Percentiles rank a stretch among this genome's conserved stretches.
phyloP scores from a whole-genome alignment of 1,284 basidiomycete genomes.

The Neotropicomus parvogracilis region DNA sequence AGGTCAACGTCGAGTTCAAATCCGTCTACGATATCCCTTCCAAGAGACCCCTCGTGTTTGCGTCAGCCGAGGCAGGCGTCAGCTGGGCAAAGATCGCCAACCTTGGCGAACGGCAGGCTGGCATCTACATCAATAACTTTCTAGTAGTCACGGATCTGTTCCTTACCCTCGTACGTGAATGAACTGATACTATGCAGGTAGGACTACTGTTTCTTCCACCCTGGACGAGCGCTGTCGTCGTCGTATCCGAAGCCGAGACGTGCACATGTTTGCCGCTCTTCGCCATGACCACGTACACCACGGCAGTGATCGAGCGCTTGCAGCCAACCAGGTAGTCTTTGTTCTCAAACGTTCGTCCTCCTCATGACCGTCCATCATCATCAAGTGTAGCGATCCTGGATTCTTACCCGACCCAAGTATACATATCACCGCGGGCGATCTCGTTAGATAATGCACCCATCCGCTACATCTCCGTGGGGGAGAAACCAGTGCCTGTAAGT shows the following conservation, averaged over 20 bases:
- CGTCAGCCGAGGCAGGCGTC: constrained; percentile 44
- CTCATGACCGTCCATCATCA: constrained; percentile 1
- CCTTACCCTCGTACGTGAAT: background rate
- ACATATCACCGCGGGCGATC: constrained; percentile 42
- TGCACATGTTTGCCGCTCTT: constrained; percentile 45
- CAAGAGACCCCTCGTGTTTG: constrained; percentile 40
- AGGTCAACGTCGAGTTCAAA: constrained; percentile 38
- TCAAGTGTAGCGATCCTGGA: constrained; percentile 52
- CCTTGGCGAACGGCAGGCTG: constrained; percentile 51
- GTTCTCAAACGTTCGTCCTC: background rate
- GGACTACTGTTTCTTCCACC: constrained; percentile 49
- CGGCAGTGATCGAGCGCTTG: constrained; percentile 40
- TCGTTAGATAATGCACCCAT: constrained; percentile 44
- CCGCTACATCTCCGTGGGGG: constrained; percentile 44
- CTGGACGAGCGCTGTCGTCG: constrained; percentile 44
- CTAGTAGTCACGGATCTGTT: constrained; percentile 36
- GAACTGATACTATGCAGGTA: constrained; percentile 38
- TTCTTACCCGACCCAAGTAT: constrained; percentile 48
- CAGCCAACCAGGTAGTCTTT: constrained; percentile 44
- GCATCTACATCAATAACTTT: constrained; percentile 43
- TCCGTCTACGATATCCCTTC: constrained; percentile 32
- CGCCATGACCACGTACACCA: constrained; percentile 50
- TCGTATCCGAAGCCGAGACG: constrained; percentile 50
- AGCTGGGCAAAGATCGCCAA: constrained; percentile 50
- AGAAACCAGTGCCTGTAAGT: constrained; percentile 19